Evolutionary conservation across 768 basidiomycete species (phyloP).

Genomic region (Russula griseocarnosa): DNA sequence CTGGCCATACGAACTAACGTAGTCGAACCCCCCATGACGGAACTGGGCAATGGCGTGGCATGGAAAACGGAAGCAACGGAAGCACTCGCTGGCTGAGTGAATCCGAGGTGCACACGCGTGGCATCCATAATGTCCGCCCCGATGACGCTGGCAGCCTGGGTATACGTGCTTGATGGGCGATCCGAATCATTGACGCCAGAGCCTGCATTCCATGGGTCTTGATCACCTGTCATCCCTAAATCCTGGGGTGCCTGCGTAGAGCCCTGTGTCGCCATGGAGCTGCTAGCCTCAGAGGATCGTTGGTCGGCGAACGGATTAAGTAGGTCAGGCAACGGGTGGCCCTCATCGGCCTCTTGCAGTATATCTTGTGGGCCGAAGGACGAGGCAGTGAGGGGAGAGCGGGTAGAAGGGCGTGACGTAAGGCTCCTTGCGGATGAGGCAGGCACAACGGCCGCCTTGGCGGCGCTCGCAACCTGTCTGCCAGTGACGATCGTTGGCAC

Average conservation of each 20-base stretch:
- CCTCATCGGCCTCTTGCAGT: constrained; percentile 44
- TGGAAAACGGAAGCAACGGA: constrained; percentile 31
- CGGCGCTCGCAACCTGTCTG: constrained; percentile 70
- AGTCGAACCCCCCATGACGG: constrained; percentile 36
- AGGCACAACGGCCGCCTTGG: constrained; percentile 71
- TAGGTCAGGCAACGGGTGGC: constrained; percentile 32
- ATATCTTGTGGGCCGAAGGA: constrained; percentile 72
- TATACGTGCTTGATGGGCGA: constrained; percentile 58
- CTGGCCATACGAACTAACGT: constrained; percentile 57
- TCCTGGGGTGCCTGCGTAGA: constrained; percentile 33
- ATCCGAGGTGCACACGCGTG: constrained; percentile 62
- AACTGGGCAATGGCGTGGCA: constrained; percentile 21
- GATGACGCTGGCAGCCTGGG: constrained; percentile 45
- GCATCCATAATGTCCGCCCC: constrained; percentile 57
- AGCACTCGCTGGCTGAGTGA: constrained; percentile 35
- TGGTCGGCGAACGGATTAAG: constrained; percentile 64
- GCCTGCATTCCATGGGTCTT: constrained; percentile 26
- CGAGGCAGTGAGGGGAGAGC: constrained; percentile 65
- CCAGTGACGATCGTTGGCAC: constrained; percentile 77
- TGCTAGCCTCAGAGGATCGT: constrained; percentile 38
- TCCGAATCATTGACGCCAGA: constrained; percentile 36
- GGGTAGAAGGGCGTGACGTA: constrained; percentile 46
- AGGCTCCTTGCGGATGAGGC: constrained; percentile 36
- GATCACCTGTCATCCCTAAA: constrained; percentile 10
- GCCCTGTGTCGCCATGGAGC: constrained; percentile 31